Base-by-base conservation (phyloP, 1,284 basidiomycete genomes). In the Psilocybe mexicana region DNA sequence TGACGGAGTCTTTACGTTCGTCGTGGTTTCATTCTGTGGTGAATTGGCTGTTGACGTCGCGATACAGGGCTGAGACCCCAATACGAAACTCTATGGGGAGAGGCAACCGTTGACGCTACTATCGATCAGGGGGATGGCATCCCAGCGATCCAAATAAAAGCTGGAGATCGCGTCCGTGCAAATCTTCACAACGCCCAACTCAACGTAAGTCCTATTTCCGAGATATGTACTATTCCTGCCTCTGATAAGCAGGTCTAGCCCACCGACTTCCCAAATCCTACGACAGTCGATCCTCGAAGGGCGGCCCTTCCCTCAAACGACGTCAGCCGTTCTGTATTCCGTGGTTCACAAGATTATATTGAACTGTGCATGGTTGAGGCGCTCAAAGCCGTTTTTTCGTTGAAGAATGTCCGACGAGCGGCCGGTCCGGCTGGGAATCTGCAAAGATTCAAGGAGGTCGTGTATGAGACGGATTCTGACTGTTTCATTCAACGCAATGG, bases 361-460 rank as follows among this genome's bases (percentile, higher is more conserved):
- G 44, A 57, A 30, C 40, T 43, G 43, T 51, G 50, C 12, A 57
- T 57, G 44, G 55, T 57, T 14, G 51, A 53, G 26, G 25, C 36
- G 14, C 30, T 57, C 38, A 57, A 57, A 23, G 44, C 43, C 6
- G 38, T 57, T 24, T 57, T 57, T 35, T 52, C 56, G 12, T 28
- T 57, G 7, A 57, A 57, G 51, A 53, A 53, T 30, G 14, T 57
- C n/a, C 56, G 51, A 12, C 56, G 51, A 18, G 51, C 56, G 8
- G 24, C 50, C 5, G 51, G 56, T 14, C 43, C 46, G 48, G 56
- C 51, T 43, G 56, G 56, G 18, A 53, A 11, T 25, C 42, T 53
- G 40, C 30, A 43, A 26, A 40, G 30, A 8, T 52, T 57, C 44
- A n/a, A 35, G 23, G 55, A 52, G 14, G 52, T 49, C 18, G 38